Evolutionary conservation across 2,329 filamentous ascomycete species (phyloP).

Genomic region (Akanthomyces lecanii): DNA sequence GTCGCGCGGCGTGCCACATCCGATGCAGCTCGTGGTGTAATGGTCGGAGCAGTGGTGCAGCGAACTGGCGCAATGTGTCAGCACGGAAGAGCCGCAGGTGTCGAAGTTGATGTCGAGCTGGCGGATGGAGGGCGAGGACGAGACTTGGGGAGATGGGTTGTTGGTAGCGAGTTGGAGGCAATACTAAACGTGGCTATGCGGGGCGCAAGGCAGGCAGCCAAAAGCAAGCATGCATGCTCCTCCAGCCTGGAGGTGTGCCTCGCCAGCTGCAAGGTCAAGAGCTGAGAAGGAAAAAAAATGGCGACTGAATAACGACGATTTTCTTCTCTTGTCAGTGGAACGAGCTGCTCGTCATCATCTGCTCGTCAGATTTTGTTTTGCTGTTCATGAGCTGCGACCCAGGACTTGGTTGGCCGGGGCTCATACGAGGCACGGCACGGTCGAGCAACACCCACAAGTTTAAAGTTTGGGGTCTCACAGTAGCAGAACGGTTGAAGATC

Average conservation of each 20-base stretch:
- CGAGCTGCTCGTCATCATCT: neutral
- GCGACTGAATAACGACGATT: no score
- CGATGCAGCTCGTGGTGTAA: neutral
- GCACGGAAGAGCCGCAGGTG: neutral
- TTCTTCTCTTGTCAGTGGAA: no score
- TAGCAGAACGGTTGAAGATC: neutral
- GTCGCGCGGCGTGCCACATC: slow-evolving; percentile 14
- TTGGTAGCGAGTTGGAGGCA: slow-evolving; percentile 4
- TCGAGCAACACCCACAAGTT: neutral
- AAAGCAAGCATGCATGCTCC: slow-evolving; percentile 2
- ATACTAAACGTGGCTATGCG: slow-evolving; percentile 6
- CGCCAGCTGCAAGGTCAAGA: neutral
- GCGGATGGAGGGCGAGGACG: neutral
- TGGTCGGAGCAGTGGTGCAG: neutral
- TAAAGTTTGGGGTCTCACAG: neutral
- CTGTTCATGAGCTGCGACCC: neutral
- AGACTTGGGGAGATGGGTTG: neutral
- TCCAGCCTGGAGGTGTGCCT: neutral
- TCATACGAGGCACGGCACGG: neutral
- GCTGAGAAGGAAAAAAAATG: neutral
- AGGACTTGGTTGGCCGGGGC: neutral
- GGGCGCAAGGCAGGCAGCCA: slow-evolving; percentile 10
- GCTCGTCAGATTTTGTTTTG: neutral
- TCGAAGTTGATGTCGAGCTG: neutral
- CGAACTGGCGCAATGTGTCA: neutral